Percentiles rank a stretch among this genome's conserved stretches.
These are phyloP conservation scores for Aurinia saxatilis DNA, from an alignment of 345 rosid species.

Conservation along the genomic window DNA sequence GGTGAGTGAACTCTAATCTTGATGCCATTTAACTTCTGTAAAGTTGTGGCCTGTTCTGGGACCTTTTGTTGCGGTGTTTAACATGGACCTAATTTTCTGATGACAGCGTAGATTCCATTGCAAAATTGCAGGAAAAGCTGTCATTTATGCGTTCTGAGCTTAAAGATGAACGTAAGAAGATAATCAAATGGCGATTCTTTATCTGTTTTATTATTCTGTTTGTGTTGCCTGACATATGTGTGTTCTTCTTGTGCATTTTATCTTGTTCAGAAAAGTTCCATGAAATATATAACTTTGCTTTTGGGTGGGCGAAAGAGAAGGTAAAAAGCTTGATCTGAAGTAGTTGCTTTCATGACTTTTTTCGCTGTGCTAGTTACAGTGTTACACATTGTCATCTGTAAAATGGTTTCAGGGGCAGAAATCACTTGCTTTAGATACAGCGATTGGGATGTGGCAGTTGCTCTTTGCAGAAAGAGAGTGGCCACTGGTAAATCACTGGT, in stretches of 20 bases:
- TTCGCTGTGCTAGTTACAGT: not conserved
- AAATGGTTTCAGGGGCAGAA: conserved; percentile 78
- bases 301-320: conserved; percentile 99
- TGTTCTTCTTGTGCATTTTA: conserved; percentile 20
- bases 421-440: conserved; percentile 95
- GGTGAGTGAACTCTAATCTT: conserved; percentile 40
- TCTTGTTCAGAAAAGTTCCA: conserved; percentile 75
- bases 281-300: conserved; percentile 90
- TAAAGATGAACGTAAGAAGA: conserved; percentile 82
- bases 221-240: conserved; percentile 5
- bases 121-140: conserved; percentile 75
- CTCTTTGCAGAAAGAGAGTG: conserved; percentile 92
- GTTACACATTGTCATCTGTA: not conserved
- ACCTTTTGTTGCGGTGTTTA: conserved; percentile 7
- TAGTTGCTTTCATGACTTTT: not conserved
- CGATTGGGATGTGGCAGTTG: conserved; percentile 99
- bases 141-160: conserved; percentile 82
- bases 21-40: not conserved
- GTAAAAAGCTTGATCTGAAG: conserved; percentile 29
- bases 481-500: conserved; percentile 93
- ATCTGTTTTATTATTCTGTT: not conserved
- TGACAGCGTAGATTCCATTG: conserved; percentile 87
- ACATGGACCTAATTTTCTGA: conserved; percentile 25
- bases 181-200: conserved; percentile 2
- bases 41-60: not conserved